Evolutionary conservation across 139 green algal genomes (phyloP).

Genomic region (Chlorella sp.): DNA sequence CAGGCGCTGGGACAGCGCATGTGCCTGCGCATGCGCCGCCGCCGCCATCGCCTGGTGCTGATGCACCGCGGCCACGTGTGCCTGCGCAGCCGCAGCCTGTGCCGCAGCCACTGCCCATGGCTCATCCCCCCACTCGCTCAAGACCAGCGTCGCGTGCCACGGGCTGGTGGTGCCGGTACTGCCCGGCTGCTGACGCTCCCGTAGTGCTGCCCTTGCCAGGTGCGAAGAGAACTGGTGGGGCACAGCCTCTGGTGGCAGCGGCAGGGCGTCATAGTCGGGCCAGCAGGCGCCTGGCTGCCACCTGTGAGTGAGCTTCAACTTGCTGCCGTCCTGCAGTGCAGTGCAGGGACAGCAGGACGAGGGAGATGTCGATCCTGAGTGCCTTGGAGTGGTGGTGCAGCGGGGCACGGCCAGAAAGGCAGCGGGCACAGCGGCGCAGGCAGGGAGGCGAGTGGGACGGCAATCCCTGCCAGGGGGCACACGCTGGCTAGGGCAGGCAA

Average conservation of each 20-base stretch:
- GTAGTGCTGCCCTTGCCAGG: not conserved
- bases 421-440: not conserved
- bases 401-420: not conserved
- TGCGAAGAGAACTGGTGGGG: not conserved
- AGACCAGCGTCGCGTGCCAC: not conserved
- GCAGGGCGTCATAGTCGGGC: conserved; percentile 5
- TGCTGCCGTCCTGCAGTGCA: conserved; percentile 28
- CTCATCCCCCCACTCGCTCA: not conserved
- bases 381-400: not conserved
- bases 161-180: not conserved
- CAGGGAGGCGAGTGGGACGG: too few species aligned
- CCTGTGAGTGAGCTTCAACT: not conserved
- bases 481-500: not conserved
- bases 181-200: not conserved
- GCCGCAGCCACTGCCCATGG: not conserved
- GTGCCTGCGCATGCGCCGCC: conserved; percentile 10
- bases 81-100: not conserved
- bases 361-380: not conserved
- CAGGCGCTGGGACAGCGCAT: not conserved
- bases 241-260: not conserved
- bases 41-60: not conserved
- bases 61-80: not conserved
- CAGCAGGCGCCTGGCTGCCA: conserved; percentile 4
- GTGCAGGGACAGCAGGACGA: not conserved
- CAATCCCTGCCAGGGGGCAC: not conserved